Base-by-base conservation (phyloP, 371 early-diverging fungal species). In the Fennellomyces sp. region DNA sequence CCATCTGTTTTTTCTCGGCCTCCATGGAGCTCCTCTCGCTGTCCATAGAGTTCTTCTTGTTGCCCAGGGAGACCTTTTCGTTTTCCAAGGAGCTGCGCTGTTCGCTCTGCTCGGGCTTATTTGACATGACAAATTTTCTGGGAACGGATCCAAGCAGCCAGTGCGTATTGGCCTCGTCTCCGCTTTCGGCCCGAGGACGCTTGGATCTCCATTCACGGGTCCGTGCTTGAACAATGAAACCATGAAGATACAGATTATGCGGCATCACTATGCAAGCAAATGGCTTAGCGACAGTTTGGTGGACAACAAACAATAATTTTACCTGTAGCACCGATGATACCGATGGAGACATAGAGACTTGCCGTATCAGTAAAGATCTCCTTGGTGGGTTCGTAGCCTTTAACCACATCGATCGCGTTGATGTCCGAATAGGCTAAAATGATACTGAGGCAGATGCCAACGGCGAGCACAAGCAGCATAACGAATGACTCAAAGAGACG, bases 311-410 rank as follows among this genome's bases (percentile, higher is more conserved):
- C 15, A 49, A 47, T 23, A 42, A 60, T 31, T 6, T 59, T 64
- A 64, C 89, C 90, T 3, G 92, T 92, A 1, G 93, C 94, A 38
- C 94, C 94, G 60, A 93, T 83, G 56, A 93, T 93, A 47, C 89
- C 92, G 51, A 93, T 88, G 11, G 92, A 85, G 2, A 93, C 67
- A 57, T 89, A 92, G 1, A 94, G 69, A 38, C 78, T 72, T 5
- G 81, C 85, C 0, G 72, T 55, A 38, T 90, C 75, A 5, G 82
- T 82, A 52, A 93, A 81, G 26, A 93, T 78, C 52, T 76, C 79
- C 26, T 62, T 49, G 13, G 78, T 76, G 0, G 94, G 94, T 10
- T 93, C 23, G 57, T 80, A 92, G 0, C 94, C 94, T 47, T 68
- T 69, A 15, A 84, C 60, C 5, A 93, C 91, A 38, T 85, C 84